A percentile compares a stretch with the other conserved stretches of the same genome.
Evolutionary conservation across 768 basidiomycete genomes (phyloP).

Genomic region (Naganishia kalamii): DNA sequence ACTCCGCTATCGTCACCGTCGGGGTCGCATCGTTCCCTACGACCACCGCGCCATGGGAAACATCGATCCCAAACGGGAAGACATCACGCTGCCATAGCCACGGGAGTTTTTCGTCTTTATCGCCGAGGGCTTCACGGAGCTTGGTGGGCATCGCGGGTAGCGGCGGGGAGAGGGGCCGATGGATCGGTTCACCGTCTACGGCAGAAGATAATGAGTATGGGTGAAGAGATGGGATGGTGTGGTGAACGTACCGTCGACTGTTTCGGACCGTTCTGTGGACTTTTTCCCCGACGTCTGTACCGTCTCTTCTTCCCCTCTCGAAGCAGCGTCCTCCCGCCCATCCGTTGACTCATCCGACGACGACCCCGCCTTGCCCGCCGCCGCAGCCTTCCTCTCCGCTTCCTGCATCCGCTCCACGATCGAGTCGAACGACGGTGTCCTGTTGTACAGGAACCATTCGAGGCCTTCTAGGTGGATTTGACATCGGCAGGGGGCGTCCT

Average conservation of each 20-base stretch:
- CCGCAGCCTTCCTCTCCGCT: slow-evolving; percentile 47
- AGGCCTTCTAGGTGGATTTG: slow-evolving; percentile 73
- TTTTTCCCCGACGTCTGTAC: neutral
- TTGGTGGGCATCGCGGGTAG: slow-evolving; percentile 12
- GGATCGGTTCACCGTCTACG: neutral
- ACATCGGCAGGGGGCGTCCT: slow-evolving; percentile 61
- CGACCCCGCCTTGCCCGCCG: slow-evolving; percentile 48
- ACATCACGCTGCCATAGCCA: slow-evolving; percentile 60
- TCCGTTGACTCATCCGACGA: slow-evolving; percentile 5
- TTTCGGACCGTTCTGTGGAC: neutral
- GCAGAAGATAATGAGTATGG: neutral
- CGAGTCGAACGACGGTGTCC: slow-evolving; percentile 78
- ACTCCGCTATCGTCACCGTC: slow-evolving; percentile 72
- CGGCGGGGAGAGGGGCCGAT: slow-evolving; percentile 18
- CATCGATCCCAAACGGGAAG: slow-evolving; percentile 74
- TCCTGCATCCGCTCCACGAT: slow-evolving; percentile 69
- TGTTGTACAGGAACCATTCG: slow-evolving; percentile 90
- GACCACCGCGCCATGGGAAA: slow-evolving; percentile 72
- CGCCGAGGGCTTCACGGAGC: neutral
- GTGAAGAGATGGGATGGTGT: neutral
- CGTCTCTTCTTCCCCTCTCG: neutral
- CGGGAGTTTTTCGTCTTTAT: slow-evolving; percentile 6
- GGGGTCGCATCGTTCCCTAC: slow-evolving; percentile 82
- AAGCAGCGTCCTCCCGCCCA: neutral
- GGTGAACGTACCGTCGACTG: neutral